Evolutionary conservation across 2,329 filamentous ascomycete genomes (phyloP), one percentile per base, ranked within the genome.

Genomic region (Chaetomiaceae sp.): DNA sequence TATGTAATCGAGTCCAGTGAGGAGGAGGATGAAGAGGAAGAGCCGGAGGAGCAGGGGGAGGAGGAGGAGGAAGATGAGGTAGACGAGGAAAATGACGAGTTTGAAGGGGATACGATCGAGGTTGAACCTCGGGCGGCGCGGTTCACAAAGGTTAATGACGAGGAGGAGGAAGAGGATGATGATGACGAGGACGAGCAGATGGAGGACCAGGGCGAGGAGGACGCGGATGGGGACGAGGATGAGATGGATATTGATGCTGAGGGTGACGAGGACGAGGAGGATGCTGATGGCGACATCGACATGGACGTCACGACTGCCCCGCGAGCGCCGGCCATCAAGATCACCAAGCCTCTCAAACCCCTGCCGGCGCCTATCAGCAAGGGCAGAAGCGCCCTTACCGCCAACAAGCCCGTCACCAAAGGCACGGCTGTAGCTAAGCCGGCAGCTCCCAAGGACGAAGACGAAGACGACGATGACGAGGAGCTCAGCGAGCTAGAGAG

Each of bases 401-500:
- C 47, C 1, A 20, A 40, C 45, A 58, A 47, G 45, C 54, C 51
- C 29, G 53, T 25, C 14, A 45, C 40, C 27, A 60, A 53, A 19
- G 48, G 48, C 20, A 54, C 55, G 2, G 52, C 53, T n/a, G 39
- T 48, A 27, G 25, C 48, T 25, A 68, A 61, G 43, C 52, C 60
- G 20, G 44, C 57, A 11, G 58, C 56, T 37, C 61, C 34, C 11
- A 62, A 66, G 37, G 53, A 57, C 12, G 55, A 59, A 14, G 38
- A 64, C 29, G 71, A 71, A 6, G 76, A 78, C 20, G 76, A 77
- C 19, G 76, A 77, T n/a, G 77, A 79, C 9, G 79, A 80, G 37
- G 78, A 81, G 58, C 72, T 82, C 4, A 82, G 78, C 58, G 79
- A 82, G 37, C 70, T 79, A 8, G 76, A 81, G 42, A 80, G 77